Base-by-base conservation (phyloP, 495 filamentous ascomycete genomes). In the Hypoxylon fragiforme region DNA sequence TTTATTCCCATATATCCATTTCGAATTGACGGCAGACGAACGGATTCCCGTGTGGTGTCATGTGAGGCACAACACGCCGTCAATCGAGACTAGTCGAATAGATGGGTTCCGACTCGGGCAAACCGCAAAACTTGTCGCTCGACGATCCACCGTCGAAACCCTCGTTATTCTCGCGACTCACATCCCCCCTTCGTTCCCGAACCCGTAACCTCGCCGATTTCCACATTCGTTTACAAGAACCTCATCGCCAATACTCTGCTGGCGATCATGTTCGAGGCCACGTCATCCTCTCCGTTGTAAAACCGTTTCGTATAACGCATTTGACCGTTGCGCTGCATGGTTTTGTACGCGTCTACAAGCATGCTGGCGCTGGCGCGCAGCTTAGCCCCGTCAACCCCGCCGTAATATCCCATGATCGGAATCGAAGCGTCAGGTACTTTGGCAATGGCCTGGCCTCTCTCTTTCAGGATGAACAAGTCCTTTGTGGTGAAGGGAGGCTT, bases 401-500 rank as follows among this genome's bases (percentile, higher is more conserved):
- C 55, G 67, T 73, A 45, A 66, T 62, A 37, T 64, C 68, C 24
- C 71, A 67, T 50, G 62, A 50, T 58, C 62, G 45, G 57, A 71
- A 84, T 74, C 54, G 76, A 73, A 35, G 79, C 77, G 26, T 68
- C 8, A 86, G 90, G 65, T 91, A 91, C 62, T 79, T 85, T 66
- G 88, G 87, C 24, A 89, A 92, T 75, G 91, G 92, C 18, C 81
- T 90, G 63, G 86, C 86, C 8, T 90, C 86, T 5, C 72, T 98
- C 34, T 97, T 97, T 61, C 87, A 92, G 69, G 91, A 97, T 64
- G 91, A 98, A 66, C 77, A 87, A 49, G 85, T 92, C 12, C 78
- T 97, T 30, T 96, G 91, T 64, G 92, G 91, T 16, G 92, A 97
- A 49, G 92, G 94, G 3, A 82, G 88, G 58, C 77, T 97, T 20